A percentile compares a stretch with the other conserved stretches of the same genome.
These are phyloP conservation scores for Umbelopsis sp. DNA, from an alignment of 192 early-diverging fungal genomes.

Conservation along the genomic window DNA sequence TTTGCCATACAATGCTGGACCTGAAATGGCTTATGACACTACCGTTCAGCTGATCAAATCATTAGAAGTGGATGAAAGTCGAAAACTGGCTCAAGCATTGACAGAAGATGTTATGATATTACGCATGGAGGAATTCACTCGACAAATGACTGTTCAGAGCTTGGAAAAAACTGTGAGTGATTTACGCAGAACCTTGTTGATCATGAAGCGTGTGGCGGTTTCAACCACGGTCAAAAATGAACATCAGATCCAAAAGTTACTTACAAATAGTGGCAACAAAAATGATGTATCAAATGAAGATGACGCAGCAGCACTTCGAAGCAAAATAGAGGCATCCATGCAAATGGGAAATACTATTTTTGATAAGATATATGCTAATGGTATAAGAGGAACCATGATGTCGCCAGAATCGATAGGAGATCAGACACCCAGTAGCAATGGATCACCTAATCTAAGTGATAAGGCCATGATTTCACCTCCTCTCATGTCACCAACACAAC, in stretches of 20 bases:
- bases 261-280: neutral
- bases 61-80: constrained; percentile 49
- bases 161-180: constrained; percentile 56
- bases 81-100: constrained; percentile 54
- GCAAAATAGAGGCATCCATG: constrained; percentile 16
- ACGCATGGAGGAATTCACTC: constrained; percentile 46
- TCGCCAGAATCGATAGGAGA: constrained; percentile 27
- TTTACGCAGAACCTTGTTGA: constrained; percentile 54
- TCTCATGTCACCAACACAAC: constrained; percentile 13
- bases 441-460: constrained; percentile 1
- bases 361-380: constrained; percentile 47
- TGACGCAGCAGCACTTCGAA: neutral
- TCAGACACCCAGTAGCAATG: neutral
- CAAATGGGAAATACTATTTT: constrained; percentile 42
- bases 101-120: constrained; percentile 59
- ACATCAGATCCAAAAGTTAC: constrained; percentile 30
- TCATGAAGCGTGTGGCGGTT: constrained; percentile 62
- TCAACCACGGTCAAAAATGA: constrained; percentile 33
- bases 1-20: constrained; percentile 41
- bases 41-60: constrained; percentile 51
- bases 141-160: constrained; percentile 43
- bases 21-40: constrained; percentile 51
- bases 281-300: neutral
- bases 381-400: constrained; percentile 34
- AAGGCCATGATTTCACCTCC: constrained; percentile 10